Conservation (phyloP, 352 stramenopile genomes). For the Phytophthora cajani region DNA sequence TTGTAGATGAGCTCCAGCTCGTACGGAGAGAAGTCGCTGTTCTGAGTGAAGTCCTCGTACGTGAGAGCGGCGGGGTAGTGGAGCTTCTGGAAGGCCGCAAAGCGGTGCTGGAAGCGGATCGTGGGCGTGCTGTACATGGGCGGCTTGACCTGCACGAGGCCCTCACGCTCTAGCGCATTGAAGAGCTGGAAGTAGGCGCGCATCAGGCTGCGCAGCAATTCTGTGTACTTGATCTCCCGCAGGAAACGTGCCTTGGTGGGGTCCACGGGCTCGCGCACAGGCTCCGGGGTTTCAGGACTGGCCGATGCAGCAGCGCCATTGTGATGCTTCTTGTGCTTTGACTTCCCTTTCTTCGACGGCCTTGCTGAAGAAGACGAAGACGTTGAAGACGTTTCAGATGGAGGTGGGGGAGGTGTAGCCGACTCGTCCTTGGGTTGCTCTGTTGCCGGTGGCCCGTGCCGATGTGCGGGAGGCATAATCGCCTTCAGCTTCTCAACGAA, state of each 20-base stretch:
- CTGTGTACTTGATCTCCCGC: conserved; percentile 81
- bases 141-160: conserved; percentile 49
- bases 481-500: conserved; percentile 87
- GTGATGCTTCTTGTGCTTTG: conserved; percentile 53
- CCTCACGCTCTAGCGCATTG: conserved; percentile 73
- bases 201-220: conserved; percentile 77
- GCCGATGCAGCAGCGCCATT: conserved; percentile 12
- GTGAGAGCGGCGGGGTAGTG: conserved; percentile 74
- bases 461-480: conserved; percentile 46
- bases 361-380: conserved; percentile 24
- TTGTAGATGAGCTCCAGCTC: conserved; percentile 81
- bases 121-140: conserved; percentile 66
- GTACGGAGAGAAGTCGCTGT: conserved; percentile 84
- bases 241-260: conserved; percentile 65
- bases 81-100: conserved; percentile 76
- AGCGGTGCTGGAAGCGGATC: conserved; percentile 84
- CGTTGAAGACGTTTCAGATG: conserved; percentile 9
- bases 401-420: conserved; percentile 6
- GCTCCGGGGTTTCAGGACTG: conserved; percentile 5
- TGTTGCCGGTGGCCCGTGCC: conserved; percentile 7
- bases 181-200: conserved; percentile 86
- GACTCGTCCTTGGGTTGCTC: conserved; percentile 24
- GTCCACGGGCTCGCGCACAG: conserved; percentile 37
- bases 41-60: conserved; percentile 77
- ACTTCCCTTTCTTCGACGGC: conserved; percentile 38